Evolutionary conservation across 2,329 filamentous ascomycete genomes (phyloP), one percentile per base, ranked within the genome.

Genomic region (Diaporthe aspalathi): DNA sequence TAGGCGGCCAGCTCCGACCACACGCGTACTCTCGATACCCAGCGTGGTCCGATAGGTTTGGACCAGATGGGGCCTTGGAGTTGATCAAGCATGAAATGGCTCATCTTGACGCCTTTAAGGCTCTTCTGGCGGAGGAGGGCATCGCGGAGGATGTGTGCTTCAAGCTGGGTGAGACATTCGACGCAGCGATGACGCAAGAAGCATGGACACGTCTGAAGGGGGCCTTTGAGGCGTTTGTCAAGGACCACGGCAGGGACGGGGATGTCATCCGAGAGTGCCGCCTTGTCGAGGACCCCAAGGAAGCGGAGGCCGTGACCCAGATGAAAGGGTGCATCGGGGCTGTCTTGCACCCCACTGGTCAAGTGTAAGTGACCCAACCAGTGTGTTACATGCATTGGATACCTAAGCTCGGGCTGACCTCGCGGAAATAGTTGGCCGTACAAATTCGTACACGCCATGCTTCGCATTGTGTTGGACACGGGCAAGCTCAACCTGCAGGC

Each of bases 161-260:
- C 43, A 75, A 76, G 22, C 75, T 79, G 9, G 77, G 77, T 24
- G 76, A 79, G 72, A 80, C 78, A 3, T 80, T 79, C 57, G 78
- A 80, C 70, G 78, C 77, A 17, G 78, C 77, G 1, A 80, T 80
- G 78, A 77, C 78, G 1, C 74, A 77, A 5, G 76, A 78, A 63
- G 77, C 77, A 22, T 79, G 76, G 78, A 54, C 49, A 3, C 70
- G 77, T 12, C 73, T 80, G 2, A 77, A 76, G 47, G 74, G 73
- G 45, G 76, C 77, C 24, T 77, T 75, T 35, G 77, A 78, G 3
- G 73, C 72, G 3, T 78, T 80, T 73, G 73, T 73, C 32, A 74
- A 65, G 5, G 78, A 79, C 22, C 75, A 77, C 47, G 78, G 78
- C 29, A 74, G 73, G 17, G 75, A 78, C 35, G 73, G 77, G 38